phyloP scores from a whole-genome alignment of 1,284 basidiomycete genomes.

The Rhodotorula sp. region DNA sequence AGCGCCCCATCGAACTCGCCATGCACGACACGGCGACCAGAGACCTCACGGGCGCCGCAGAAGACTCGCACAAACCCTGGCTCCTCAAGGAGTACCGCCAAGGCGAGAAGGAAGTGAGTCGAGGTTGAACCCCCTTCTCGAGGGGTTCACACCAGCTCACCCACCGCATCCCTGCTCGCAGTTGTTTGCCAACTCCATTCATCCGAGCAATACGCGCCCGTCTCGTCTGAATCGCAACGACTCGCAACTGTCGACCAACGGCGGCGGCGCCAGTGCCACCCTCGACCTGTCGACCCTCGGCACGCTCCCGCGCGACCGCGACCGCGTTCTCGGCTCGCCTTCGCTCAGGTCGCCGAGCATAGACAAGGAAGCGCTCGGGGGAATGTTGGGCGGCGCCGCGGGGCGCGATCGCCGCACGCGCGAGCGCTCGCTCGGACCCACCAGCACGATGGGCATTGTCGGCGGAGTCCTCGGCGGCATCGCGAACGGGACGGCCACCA shows the following conservation, averaged over 20 bases:
- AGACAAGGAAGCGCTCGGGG: constrained; percentile 9
- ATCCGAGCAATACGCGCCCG: constrained; percentile 32
- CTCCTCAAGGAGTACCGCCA: constrained; percentile 36
- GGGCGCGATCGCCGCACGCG: constrained; percentile 28
- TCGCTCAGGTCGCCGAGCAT: constrained; percentile 24
- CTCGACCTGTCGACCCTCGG: constrained; percentile 39
- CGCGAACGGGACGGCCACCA: constrained; percentile 6
- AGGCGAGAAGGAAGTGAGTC: constrained; percentile 41
- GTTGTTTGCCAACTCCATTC: constrained; percentile 37
- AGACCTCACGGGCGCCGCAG: constrained; percentile 9
- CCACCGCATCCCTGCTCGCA: neutral
- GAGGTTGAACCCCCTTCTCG: neutral
- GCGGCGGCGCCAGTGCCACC: constrained; percentile 17
- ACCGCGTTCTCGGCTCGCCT: constrained; percentile 36
- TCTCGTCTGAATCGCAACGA: constrained; percentile 26
- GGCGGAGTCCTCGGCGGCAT: constrained; percentile 41
- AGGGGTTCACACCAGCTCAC: neutral
- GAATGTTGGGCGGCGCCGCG: neutral
- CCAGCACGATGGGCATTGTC: constrained; percentile 26
- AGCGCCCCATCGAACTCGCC: constrained; percentile 37
- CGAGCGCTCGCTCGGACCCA: constrained; percentile 18
- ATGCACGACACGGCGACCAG: constrained; percentile 33
- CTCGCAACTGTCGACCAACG: constrained; percentile 12
- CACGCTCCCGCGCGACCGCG: constrained; percentile 40
- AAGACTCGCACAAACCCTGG: constrained; percentile 30